Evolutionary conservation across 2,329 filamentous ascomycete species (phyloP).

Genomic region (Calonectria multiphialidica): DNA sequence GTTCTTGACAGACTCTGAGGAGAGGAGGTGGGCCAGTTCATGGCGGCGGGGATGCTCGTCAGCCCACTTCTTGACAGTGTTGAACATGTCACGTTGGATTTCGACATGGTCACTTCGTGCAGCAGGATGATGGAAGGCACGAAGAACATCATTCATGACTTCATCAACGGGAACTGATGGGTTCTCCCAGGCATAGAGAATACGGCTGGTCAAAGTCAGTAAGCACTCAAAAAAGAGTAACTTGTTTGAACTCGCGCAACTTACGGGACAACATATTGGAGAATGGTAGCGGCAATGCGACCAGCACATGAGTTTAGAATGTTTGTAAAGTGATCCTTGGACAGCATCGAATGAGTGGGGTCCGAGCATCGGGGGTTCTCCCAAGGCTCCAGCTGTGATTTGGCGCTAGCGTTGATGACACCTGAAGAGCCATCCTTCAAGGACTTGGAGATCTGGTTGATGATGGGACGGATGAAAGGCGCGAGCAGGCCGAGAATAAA

Average conservation of each 20-base stretch:
- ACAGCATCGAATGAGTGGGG: conserved; percentile 85
- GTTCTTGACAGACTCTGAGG: conserved; percentile 83
- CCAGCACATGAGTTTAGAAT: conserved; percentile 83
- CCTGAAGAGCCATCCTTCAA: conserved; percentile 88
- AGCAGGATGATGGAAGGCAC: conserved; percentile 91
- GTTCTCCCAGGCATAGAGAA: conserved; percentile 95
- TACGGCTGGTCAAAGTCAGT: conserved; percentile 62
- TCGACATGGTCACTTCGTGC: conserved; percentile 81
- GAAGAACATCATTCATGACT: conserved; percentile 83
- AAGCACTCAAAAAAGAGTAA: neutral
- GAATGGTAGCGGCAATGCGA: conserved; percentile 77
- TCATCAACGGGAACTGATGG: conserved; percentile 84
- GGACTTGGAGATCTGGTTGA: conserved; percentile 84
- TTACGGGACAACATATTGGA: conserved; percentile 88
- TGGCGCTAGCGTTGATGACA: conserved; percentile 75
- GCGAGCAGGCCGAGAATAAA: conserved; percentile 93
- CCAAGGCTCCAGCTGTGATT: conserved; percentile 85
- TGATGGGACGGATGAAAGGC: conserved; percentile 92
- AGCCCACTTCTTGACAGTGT: conserved; percentile 85
- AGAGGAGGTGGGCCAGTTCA: conserved; percentile 80
- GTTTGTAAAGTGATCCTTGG: conserved; percentile 88
- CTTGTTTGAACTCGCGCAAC: conserved; percentile 39
- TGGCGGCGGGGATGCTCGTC: conserved; percentile 75
- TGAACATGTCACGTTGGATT: conserved; percentile 90
- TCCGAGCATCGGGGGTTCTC: conserved; percentile 80